Evolutionary conservation across 371 early-diverging fungal genomes (phyloP).

Genomic region (Syncephalastrum racemosum): DNA sequence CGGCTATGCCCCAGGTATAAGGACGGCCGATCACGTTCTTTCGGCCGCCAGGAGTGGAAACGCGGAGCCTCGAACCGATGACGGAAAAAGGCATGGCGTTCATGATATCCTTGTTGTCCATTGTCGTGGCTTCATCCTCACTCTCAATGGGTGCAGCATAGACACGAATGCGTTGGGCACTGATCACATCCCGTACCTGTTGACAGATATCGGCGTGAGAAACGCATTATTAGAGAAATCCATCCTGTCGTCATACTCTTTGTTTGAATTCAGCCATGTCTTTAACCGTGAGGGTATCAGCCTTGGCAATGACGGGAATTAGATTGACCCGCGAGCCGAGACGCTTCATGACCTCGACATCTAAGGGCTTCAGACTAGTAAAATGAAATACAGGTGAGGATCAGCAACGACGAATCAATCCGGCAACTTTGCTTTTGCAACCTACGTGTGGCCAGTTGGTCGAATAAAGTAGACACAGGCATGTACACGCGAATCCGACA

Average conservation of each 20-base stretch:
- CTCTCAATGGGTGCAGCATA: conserved; percentile 77
- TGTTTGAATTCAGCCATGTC: conserved; percentile 80
- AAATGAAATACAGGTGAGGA: background rate
- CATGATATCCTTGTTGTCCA: conserved; percentile 78
- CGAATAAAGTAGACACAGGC: conserved; percentile 95
- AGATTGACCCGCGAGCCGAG: conserved; percentile 82
- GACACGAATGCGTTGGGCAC: conserved; percentile 70
- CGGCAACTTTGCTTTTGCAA: conserved; percentile 5
- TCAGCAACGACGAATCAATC: background rate
- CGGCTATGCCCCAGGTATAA: conserved; percentile 92
- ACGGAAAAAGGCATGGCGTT: conserved; percentile 92
- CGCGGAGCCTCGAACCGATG: conserved; percentile 84
- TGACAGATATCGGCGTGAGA: background rate
- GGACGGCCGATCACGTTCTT: conserved; percentile 76
- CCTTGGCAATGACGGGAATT: conserved; percentile 79
- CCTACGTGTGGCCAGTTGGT: conserved; percentile 85
- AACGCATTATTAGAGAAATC: background rate
- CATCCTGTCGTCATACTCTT: conserved; percentile 32
- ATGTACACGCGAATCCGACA: conserved; percentile 79
- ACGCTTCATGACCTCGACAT: conserved; percentile 88
- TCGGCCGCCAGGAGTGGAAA: conserved; percentile 67
- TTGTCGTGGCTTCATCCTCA: conserved; percentile 77
- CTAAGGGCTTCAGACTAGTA: conserved; percentile 79
- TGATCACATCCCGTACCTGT: conserved; percentile 72
- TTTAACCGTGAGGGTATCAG: conserved; percentile 70